These are phyloP conservation scores for Leishmania mexicana DNA, from an alignment of 208 protist genomes.

Conservation along the genomic window DNA sequence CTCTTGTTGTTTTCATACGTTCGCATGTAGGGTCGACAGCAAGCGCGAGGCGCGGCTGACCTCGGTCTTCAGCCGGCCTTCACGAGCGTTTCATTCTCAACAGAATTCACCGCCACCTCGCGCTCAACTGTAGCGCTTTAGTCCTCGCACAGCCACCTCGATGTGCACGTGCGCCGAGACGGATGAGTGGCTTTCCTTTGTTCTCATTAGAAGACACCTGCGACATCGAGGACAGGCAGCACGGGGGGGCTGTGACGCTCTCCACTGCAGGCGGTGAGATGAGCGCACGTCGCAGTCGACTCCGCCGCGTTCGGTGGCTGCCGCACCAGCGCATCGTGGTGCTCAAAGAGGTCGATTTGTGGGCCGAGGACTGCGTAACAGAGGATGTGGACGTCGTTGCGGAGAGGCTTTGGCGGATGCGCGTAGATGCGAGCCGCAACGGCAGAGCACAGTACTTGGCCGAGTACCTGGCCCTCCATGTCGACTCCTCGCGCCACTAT, in stretches of 20 bases:
- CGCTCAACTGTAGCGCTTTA: background rate
- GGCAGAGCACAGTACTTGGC: constrained; percentile 29
- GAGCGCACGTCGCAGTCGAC: constrained; percentile 28
- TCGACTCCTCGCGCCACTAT: constrained; percentile 36
- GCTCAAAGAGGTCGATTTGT: constrained; percentile 57
- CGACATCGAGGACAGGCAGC: constrained; percentile 17
- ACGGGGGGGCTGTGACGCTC: background rate
- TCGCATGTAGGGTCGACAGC: background rate
- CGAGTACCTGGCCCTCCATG: constrained; percentile 36
- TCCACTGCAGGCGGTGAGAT: background rate
- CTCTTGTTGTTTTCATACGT: background rate
- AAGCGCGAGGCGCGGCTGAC: background rate
- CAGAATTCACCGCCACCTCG: background rate
- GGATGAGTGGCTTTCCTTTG: constrained; percentile 22
- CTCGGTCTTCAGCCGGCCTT: background rate
- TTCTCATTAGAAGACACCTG: constrained; percentile 27
- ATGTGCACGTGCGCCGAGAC: background rate
- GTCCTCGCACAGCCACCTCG: background rate
- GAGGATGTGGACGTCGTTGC: constrained; percentile 17
- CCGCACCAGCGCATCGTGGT: constrained; percentile 23
- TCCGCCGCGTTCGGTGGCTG: constrained; percentile 40
- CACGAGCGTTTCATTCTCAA: background rate
- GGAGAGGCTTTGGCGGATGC: constrained; percentile 12
- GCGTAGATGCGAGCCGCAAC: background rate
- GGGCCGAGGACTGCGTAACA: constrained; percentile 32